Conservation (phyloP, 2,329 filamentous ascomycete species). For the Xylariaceae sp. region DNA sequence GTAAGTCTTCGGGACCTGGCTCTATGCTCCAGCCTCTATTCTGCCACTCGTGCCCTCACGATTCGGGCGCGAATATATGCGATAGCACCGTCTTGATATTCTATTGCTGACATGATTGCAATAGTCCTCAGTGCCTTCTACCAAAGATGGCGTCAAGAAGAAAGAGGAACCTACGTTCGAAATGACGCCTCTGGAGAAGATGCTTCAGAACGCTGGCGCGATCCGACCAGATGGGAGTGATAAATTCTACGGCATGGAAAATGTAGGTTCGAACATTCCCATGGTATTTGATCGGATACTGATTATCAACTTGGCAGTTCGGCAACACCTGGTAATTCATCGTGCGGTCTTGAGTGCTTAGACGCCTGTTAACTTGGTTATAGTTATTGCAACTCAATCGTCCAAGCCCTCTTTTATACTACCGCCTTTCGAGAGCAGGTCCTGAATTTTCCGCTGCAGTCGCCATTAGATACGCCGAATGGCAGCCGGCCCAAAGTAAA, state of each 20-base stretch:
- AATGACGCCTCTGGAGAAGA: conserved; percentile 62
- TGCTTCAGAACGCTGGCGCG: conserved; percentile 76
- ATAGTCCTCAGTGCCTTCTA: conserved; percentile 42
- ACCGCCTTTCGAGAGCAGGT: conserved; percentile 90
- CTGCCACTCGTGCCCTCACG: not conserved
- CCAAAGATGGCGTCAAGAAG: conserved; percentile 49
- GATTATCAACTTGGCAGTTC: conserved; percentile 58
- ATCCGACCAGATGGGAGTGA: conserved; percentile 85
- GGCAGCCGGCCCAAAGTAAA: conserved; percentile 53
- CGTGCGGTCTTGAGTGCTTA: conserved; percentile 24
- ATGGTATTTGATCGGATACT: conserved; percentile 30
- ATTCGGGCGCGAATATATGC: not conserved
- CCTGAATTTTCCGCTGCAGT: conserved; percentile 77
- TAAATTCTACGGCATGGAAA: conserved; percentile 98
- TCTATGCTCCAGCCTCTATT: conserved; percentile 5
- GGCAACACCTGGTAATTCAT: conserved; percentile 83
- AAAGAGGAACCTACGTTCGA: conserved; percentile 57
- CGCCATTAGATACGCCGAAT: conserved; percentile 66
- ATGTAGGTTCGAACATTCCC: conserved; percentile 54
- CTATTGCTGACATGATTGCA: conserved; percentile 27
- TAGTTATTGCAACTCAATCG: conserved; percentile 97
- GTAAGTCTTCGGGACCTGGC: conserved; percentile 44
- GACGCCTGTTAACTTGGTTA: conserved; percentile 26
- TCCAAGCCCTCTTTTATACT: conserved; percentile 96
- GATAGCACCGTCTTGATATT: not conserved